These are phyloP conservation scores for Solanum chacoense DNA, from an alignment of 305 asterid genomes.

Conservation along the genomic window DNA sequence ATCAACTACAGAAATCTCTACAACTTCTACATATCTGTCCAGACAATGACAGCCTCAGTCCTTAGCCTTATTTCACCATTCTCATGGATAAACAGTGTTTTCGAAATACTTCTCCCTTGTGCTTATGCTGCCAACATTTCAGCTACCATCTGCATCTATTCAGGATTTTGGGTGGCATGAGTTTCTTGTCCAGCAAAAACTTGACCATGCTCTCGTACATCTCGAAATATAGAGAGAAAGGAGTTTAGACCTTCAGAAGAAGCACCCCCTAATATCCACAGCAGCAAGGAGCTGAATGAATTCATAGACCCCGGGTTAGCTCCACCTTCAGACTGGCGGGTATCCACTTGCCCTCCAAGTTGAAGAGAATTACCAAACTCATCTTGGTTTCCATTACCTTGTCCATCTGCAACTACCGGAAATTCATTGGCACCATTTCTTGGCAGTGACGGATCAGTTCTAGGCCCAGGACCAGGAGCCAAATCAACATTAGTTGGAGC, in stretches of 20 bases:
- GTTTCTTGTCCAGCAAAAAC: slow-evolving; percentile 55
- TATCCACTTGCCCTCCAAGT: slow-evolving; percentile 45
- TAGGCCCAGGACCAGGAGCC: slow-evolving; percentile 32
- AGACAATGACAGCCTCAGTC: not conserved
- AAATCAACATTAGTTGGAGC: slow-evolving; percentile 39
- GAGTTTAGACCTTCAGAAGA: slow-evolving; percentile 90
- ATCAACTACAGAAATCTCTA: not conserved
- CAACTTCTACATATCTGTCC: not conserved
- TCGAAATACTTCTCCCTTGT: not conserved
- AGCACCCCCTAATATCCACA: slow-evolving; percentile 93
- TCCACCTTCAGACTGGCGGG: slow-evolving; percentile 56
- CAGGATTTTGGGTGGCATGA: slow-evolving; percentile 30
- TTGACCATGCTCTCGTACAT: slow-evolving; percentile 81
- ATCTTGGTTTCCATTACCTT: slow-evolving; percentile 28
- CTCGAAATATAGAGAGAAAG: slow-evolving; percentile 81
- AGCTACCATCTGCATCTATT: slow-evolving; percentile 23
- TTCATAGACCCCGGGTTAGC: slow-evolving; percentile 70
- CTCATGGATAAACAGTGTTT: not conserved
- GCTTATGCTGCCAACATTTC: not conserved
- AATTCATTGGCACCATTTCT: slow-evolving; percentile 31
- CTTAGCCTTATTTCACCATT: not conserved
- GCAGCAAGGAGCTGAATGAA: slow-evolving; percentile 70
- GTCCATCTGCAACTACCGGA: slow-evolving; percentile 34
- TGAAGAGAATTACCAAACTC: slow-evolving; percentile 56
- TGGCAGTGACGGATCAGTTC: slow-evolving; percentile 24